Evolutionary conservation across 345 rosid species (phyloP), one percentile per base, ranked within the genome.

Genomic region (Stellera chamaejasme): DNA sequence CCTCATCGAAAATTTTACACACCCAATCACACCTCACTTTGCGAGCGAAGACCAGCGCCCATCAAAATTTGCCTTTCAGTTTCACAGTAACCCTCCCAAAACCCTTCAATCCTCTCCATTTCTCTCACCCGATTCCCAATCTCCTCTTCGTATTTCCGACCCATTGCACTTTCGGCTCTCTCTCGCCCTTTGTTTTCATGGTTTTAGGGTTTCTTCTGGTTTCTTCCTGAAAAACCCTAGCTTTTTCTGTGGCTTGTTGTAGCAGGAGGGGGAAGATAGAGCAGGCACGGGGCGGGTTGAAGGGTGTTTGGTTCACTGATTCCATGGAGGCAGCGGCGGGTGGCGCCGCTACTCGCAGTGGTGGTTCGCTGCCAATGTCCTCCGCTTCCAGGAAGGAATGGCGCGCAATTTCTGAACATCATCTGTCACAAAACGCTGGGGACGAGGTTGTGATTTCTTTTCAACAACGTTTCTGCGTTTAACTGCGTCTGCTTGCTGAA

Each of bases 371-470:
- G 67, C 87, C 76, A 73, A 82, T 79, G 72, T 57, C 81, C 2
- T 61, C 77, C 15, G 54, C 67, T 6, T 67, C 82, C 11, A 65
- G 96, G 70, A 90, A 90, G 75, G 95, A 90, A 72, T 87, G 99
- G 97, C 97, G 95, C 43, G 97, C 96, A 28, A 83, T 83, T 58
- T 75, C 97, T 13, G 99, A 94, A 52, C 79, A 76, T 47, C 94
- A 83, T 50, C 65, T 78, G 19, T 79, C 62, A 65, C 81, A 84
- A 47, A 83, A 73, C 66, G 63, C 64, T 4, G 75, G 71, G 11
- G 85, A 79, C 46, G 90, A 83, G 66, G 92, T 80, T 67, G 77
- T 75, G 55, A 32, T 67, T 45, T 11, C 51, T 46, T 1, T 3
- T 14, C 53, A 14, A 47, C 42, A 47, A 13, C 42, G 27, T 7